Percentiles rank a stretch among this genome's conserved stretches.
These are phyloP conservation scores for Cryptomeria japonica DNA, from an alignment of 75 land plant genomes.

Conservation along the genomic window DNA sequence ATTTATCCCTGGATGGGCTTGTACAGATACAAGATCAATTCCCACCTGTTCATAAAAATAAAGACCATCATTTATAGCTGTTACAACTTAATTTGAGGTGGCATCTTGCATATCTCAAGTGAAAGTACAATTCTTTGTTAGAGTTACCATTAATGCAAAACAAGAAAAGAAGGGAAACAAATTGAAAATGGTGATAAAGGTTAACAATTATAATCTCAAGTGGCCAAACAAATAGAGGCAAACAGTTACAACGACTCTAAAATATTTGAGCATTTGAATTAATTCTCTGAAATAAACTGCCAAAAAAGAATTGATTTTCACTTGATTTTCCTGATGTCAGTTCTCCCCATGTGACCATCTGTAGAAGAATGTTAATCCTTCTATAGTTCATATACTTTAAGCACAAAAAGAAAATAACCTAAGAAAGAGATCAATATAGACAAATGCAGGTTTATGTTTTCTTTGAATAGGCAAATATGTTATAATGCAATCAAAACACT, in stretches of 20 bases:
- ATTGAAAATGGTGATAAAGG: not conserved
- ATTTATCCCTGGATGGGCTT: not conserved
- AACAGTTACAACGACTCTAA: not conserved
- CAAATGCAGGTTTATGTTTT: not conserved
- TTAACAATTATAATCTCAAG: not conserved
- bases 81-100: conserved; percentile 74
- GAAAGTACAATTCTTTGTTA: not conserved
- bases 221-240: not conserved
- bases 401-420: not conserved
- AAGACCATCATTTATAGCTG: conserved; percentile 90
- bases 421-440: not conserved
- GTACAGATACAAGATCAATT: not conserved
- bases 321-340: not conserved
- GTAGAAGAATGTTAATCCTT: not conserved
- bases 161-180: not conserved
- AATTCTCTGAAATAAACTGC: not conserved
- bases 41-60: conserved; percentile 95
- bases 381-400: not conserved
- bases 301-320: not conserved
- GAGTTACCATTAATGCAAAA: not conserved
- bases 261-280: not conserved
- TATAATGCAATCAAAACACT: not conserved
- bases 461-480: not conserved
- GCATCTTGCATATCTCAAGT: conserved; percentile 45
- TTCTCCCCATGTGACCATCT: not conserved